Conservation (phyloP, 2,329 filamentous ascomycete species). For the Neofusicoccum kwambonambiense region DNA sequence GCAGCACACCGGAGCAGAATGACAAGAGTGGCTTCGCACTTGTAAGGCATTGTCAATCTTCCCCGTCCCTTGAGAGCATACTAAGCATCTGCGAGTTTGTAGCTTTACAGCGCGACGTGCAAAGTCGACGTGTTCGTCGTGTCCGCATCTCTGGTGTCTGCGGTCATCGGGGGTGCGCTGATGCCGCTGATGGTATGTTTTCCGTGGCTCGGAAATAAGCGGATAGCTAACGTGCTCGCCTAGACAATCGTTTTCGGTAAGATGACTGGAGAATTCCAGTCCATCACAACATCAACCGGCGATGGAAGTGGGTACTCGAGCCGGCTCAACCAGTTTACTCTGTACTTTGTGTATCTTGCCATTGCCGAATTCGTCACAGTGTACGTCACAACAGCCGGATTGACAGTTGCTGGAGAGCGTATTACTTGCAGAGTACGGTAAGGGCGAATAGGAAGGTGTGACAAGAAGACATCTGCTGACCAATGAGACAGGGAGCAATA, state of each 20-base stretch:
- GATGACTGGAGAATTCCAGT: slow-evolving; percentile 31
- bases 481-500: slow-evolving; percentile 64
- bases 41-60: no score
- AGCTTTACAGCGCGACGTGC: neutral
- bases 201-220: slow-evolving; percentile 48
- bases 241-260: slow-evolving; percentile 36
- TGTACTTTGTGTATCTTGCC: slow-evolving; percentile 41
- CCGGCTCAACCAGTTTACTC: slow-evolving; percentile 31
- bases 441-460: neutral
- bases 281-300: slow-evolving; percentile 33
- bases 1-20: no score
- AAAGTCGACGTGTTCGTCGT: neutral
- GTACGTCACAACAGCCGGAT: slow-evolving; percentile 70
- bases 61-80: no score
- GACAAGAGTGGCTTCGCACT: no score
- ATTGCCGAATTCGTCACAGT: slow-evolving; percentile 21
- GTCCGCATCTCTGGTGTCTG: slow-evolving; percentile 23
- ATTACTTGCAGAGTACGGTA: slow-evolving; percentile 43
- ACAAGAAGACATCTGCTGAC: no score
- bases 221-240: slow-evolving; percentile 22
- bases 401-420: slow-evolving; percentile 61
- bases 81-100: neutral
- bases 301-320: slow-evolving; percentile 26
- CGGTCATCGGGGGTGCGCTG: slow-evolving; percentile 31
- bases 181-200: slow-evolving; percentile 40